phyloP scores from a whole-genome alignment of 768 basidiomycete species.

The Trametes punicea region DNA sequence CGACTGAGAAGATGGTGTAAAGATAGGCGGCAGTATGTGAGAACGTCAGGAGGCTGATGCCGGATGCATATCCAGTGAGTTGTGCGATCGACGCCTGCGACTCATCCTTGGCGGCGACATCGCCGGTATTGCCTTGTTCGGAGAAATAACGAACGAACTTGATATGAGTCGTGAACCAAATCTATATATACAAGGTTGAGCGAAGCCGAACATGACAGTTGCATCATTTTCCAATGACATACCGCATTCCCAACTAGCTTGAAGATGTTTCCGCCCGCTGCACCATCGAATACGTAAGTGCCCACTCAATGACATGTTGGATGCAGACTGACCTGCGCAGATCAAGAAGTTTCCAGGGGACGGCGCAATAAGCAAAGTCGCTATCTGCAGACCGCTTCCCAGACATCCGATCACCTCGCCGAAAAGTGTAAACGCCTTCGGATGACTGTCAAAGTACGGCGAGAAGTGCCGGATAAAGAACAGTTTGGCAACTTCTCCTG shows the following conservation, averaged over 20 bases:
- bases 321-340: slow-evolving; percentile 26
- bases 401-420: slow-evolving; percentile 23
- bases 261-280: slow-evolving; percentile 30
- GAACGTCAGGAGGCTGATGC: slow-evolving; percentile 27
- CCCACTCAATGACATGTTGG: too few species aligned
- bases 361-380: slow-evolving; percentile 23
- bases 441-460: slow-evolving; percentile 31
- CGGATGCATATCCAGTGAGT: slow-evolving; percentile 27
- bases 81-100: slow-evolving; percentile 30
- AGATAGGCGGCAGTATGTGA: slow-evolving; percentile 29
- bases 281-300: neutral
- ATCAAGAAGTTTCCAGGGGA: slow-evolving; percentile 25
- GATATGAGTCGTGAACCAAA: slow-evolving; percentile 31
- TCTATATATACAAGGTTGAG: slow-evolving; percentile 9
- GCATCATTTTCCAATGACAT: neutral
- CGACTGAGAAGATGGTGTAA: slow-evolving; percentile 25
- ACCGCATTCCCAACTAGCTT: slow-evolving; percentile 29
- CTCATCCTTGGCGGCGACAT: slow-evolving; percentile 31
- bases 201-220: neutral
- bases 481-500: slow-evolving; percentile 30
- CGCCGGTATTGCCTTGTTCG: slow-evolving; percentile 27
- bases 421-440: slow-evolving; percentile 28
- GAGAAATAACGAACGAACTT: slow-evolving; percentile 30
- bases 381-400: slow-evolving; percentile 28
- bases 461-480: slow-evolving; percentile 30